phyloP scores from a whole-genome alignment of 164 flowering plant genomes.

The Vitis rotundifolia region DNA sequence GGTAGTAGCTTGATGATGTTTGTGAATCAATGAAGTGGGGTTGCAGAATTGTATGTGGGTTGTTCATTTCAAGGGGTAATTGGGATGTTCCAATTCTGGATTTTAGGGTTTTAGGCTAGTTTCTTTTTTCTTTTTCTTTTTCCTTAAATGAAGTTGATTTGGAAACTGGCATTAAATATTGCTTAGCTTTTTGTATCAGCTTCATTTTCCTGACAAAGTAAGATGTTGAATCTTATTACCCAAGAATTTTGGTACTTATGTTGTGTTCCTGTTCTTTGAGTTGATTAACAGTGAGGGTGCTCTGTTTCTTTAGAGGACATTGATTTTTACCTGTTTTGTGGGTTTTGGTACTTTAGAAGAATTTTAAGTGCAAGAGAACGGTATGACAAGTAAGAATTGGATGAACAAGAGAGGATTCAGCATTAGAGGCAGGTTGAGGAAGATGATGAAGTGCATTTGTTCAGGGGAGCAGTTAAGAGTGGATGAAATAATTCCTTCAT shows the following conservation, averaged over 20 bases:
- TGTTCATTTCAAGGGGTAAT: constrained; percentile 3
- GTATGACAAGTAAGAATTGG: constrained; percentile 52
- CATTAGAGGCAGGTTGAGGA: constrained; percentile 32
- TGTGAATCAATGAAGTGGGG: constrained; percentile 11
- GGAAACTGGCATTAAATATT: neutral
- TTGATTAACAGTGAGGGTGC: constrained; percentile 13
- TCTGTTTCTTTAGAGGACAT: neutral
- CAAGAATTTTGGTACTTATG: neutral
- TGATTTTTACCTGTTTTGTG: constrained; percentile 17
- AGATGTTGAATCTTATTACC: neutral
- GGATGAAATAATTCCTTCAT: constrained; percentile 59
- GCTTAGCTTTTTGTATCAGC: neutral
- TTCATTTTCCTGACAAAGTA: neutral
- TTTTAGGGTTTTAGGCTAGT: constrained; percentile 13
- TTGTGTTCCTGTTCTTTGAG: constrained; percentile 2
- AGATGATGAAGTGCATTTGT: constrained; percentile 74
- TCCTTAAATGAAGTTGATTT: neutral
- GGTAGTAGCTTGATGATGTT: neutral
- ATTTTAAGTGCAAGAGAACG: constrained; percentile 28
- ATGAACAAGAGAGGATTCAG: constrained; percentile 21
- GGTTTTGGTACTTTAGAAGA: constrained; percentile 16
- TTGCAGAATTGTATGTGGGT: constrained; percentile 17
- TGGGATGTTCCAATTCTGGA: neutral
- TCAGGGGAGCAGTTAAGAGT: constrained; percentile 56
- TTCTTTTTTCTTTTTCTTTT: neutral